phyloP scores from a whole-genome alignment of 192 early-diverging fungal genomes.

The Umbelopsis vinacea region DNA sequence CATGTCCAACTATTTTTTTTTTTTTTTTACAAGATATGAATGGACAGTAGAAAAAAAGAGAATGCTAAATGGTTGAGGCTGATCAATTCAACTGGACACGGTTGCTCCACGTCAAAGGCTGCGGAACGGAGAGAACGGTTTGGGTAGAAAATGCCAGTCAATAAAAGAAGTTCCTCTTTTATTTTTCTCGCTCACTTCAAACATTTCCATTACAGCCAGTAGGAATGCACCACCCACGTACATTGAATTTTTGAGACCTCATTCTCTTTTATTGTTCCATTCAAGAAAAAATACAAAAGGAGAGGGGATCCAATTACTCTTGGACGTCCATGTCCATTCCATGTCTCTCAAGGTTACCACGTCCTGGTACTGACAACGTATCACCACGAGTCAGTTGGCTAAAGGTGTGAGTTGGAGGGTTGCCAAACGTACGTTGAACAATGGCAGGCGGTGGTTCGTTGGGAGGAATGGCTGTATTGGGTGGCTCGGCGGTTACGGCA shows the following conservation, averaged over 20 bases:
- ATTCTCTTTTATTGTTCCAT: neutral
- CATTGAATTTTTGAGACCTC: neutral
- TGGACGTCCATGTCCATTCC: conserved; percentile 9
- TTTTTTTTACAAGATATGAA: neutral
- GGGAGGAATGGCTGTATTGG: neutral
- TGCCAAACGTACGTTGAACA: neutral
- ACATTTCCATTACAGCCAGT: neutral
- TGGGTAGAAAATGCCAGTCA: no score
- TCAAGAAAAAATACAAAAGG: neutral
- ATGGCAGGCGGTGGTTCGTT: neutral
- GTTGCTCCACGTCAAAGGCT: neutral
- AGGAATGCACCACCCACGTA: neutral
- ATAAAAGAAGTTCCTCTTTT: neutral
- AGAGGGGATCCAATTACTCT: neutral
- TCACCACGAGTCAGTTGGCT: neutral
- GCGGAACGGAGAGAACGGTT: neutral
- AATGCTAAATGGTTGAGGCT: neutral
- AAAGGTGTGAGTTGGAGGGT: neutral
- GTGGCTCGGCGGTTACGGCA: conserved; percentile 2
- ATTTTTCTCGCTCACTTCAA: neutral
- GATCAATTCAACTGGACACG: neutral
- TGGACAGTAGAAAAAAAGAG: neutral
- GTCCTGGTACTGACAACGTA: neutral
- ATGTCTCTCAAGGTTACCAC: neutral
- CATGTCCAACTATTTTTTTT: conserved; percentile 1